Evolutionary conservation across 306 rosid genomes (phyloP), one percentile per base, ranked within the genome.

Genomic region (Corylus heterophylla): DNA sequence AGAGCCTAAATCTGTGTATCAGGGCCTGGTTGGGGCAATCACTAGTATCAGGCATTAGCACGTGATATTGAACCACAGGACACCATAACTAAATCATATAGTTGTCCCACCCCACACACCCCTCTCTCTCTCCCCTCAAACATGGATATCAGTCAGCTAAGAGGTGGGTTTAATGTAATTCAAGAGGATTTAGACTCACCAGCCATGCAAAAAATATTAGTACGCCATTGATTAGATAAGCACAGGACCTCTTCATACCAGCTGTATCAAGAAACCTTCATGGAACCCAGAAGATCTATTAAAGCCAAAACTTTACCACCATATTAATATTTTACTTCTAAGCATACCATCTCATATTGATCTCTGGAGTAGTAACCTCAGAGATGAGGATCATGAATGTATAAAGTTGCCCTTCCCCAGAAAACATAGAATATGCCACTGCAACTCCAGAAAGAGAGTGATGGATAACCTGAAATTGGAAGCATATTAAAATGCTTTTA

Each of bases 281-380:
- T 68, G 20, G 85, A 74, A 31, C 51, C 81, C 73, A 85, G 70
- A 55, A 64, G 29, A 64, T 37, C 49, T 74, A 79, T 85, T 74
- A 84, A 63, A 70, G 18, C 16, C 64, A 44, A 76, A 27, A 22
- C 20, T 8, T 44, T 44, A 5, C 22, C 79, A 45, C 66, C 47
- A 63, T 42, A 55, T n/a, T 14, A 49, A 42, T 55, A 29, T 47
- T 47, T 73, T 77, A 20, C 35, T 78, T 39, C 69, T 18, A 74
- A 73, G 70, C 85, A 75, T 90, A 95, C 99, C 98, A 95, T 95
- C 99, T 91, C 92, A 95, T 91, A 81, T 95, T 95, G 84, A 93
- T 87, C 69, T 97, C 99, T 6, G 99, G 98, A 66, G 99, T 95
- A 50, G 99, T 93, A 76, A 94, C 89, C 88, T 95, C 99, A 2